A percentile compares a stretch with the other conserved stretches of the same genome.
These are phyloP conservation scores for Yueomyces sp. DNA, from an alignment of 805 yeast species.

Conservation along the genomic window DNA sequence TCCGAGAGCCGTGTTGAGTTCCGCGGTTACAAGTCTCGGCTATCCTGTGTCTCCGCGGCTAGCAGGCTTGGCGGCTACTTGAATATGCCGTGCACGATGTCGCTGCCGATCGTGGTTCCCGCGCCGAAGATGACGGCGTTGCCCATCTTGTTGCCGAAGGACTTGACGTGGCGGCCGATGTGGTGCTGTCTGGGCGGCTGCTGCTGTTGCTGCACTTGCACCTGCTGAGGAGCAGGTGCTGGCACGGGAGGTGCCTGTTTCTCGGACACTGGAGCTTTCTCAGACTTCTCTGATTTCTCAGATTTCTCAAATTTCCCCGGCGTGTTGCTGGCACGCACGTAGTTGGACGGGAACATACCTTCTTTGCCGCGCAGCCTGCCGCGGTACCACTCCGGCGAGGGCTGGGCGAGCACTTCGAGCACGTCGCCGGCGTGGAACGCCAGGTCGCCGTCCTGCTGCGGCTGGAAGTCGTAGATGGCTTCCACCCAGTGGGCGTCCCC, in stretches of 20 bases:
- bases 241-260: conserved; percentile 33
- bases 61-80: conserved; percentile 11
- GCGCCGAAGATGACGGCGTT: conserved; percentile 94
- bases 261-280: conserved; percentile 33
- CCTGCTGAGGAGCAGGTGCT: conserved; percentile 22
- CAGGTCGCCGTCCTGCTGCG: conserved; percentile 70
- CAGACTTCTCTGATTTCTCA: too few relatives aligned
- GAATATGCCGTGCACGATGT: conserved; percentile 61
- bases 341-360: conserved; percentile 87
- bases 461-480: conserved; percentile 61
- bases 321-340: conserved; percentile 34
- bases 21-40: too few relatives aligned
- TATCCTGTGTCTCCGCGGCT: too few relatives aligned
- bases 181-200: conserved; percentile 19
- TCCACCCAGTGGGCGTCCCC: conserved; percentile 32
- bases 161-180: conserved; percentile 30
- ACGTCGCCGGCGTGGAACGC: conserved; percentile 51
- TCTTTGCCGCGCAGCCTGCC: conserved; percentile 47
- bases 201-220: conserved; percentile 18
- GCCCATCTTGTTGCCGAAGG: conserved; percentile 70
- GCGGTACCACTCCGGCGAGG: conserved; percentile 85
- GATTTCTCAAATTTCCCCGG: too few relatives aligned
- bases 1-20: too few relatives aligned
- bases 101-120: conserved; percentile 87
- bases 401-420: conserved; percentile 54